Conservation (phyloP, 495 filamentous ascomycete species). For the Astrothelium macrocarpum region DNA sequence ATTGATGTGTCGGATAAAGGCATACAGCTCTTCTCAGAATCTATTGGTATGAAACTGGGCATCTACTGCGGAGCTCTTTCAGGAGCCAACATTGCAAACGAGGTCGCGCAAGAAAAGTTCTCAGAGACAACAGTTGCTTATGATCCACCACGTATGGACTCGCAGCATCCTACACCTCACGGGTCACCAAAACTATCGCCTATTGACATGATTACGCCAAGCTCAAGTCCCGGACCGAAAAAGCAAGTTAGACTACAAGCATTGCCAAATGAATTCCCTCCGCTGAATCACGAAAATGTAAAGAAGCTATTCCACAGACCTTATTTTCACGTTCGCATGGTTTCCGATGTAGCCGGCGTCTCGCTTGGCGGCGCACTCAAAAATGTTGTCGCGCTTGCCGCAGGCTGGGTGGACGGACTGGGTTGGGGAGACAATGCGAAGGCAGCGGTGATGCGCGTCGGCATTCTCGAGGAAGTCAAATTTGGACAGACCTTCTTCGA, state of each 20-base stretch:
- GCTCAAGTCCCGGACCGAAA: not conserved
- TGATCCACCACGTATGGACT: conserved; percentile 79
- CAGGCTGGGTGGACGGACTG: conserved; percentile 89
- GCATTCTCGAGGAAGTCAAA: conserved; percentile 86
- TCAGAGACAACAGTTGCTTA: conserved; percentile 96
- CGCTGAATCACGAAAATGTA: conserved; percentile 68
- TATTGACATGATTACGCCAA: conserved; percentile 49
- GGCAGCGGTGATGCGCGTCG: conserved; percentile 91
- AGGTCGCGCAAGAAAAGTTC: conserved; percentile 91
- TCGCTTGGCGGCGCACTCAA: conserved; percentile 93
- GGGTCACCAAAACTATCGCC: conserved; percentile 44
- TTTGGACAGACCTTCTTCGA: conserved; percentile 91
- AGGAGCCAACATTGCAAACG: conserved; percentile 92
- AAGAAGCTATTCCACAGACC: conserved; percentile 86
- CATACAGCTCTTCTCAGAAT: conserved; percentile 84
- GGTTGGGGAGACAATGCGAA: conserved; percentile 98
- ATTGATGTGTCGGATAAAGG: conserved; percentile 79
- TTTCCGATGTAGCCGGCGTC: conserved; percentile 87
- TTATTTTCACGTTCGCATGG: conserved; percentile 93
- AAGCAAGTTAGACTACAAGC: conserved; percentile 49
- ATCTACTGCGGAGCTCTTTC: conserved; percentile 97
- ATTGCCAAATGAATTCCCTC: conserved; percentile 68
- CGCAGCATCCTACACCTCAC: conserved; percentile 56
- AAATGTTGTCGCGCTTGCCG: conserved; percentile 91
- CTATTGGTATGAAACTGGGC: conserved; percentile 74